A percentile compares a stretch with the other conserved stretches of the same genome.
Conservation (phyloP, 495 filamentous ascomycete species). For the Saxophila tyrrhenica region DNA sequence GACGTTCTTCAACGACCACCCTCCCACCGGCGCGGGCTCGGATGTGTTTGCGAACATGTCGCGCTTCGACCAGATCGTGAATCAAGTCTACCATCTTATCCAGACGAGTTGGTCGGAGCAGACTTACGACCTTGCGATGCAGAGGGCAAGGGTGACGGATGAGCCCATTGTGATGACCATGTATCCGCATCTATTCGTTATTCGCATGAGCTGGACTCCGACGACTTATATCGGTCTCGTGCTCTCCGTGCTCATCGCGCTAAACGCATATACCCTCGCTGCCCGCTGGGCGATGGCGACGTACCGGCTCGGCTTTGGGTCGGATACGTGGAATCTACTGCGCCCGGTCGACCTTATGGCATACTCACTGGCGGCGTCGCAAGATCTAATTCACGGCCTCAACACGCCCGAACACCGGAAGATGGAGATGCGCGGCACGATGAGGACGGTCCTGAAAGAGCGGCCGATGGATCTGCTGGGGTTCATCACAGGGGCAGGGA, state of each 20-base stretch:
- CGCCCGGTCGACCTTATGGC: background rate
- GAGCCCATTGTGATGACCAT: background rate
- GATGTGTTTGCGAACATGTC: background rate
- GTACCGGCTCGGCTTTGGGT: background rate
- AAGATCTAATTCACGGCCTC: background rate
- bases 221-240: background rate
- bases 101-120: background rate
- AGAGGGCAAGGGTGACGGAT: background rate
- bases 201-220: background rate
- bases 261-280: background rate
- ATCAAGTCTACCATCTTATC: background rate
- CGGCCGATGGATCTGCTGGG: background rate
- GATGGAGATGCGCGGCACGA: background rate
- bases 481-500: background rate
- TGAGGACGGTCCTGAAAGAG: background rate
- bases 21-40: background rate
- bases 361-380: background rate
- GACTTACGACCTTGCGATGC: background rate
- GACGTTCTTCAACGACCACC: background rate
- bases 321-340: background rate
- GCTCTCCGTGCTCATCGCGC: background rate
- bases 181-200: background rate
- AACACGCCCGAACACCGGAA: background rate
- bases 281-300: background rate
- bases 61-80: background rate